phyloP scores from a whole-genome alignment of 805 yeast species.

The Nakazawaea molendinolei region DNA sequence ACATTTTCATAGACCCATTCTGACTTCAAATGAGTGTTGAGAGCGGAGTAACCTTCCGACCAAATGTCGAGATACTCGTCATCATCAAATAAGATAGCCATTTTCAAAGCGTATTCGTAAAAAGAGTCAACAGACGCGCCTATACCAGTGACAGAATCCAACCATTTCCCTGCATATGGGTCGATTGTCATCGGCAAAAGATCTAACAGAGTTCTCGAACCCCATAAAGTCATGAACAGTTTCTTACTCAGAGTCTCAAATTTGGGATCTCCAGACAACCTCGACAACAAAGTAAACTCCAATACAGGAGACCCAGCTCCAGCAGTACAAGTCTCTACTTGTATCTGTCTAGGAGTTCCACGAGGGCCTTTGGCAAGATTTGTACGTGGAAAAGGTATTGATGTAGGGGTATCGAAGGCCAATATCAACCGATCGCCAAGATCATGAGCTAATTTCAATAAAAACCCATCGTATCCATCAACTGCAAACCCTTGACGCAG shows the following conservation, averaged over 20 bases:
- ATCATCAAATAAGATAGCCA: conserved; percentile 66
- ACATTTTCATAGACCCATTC: conserved; percentile 54
- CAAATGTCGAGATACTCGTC: conserved; percentile 46
- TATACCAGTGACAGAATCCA: conserved; percentile 60
- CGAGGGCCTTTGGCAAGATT: conserved; percentile 52
- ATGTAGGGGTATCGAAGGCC: conserved; percentile 58
- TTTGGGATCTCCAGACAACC: conserved; percentile 64
- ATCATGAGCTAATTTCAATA: conserved; percentile 67
- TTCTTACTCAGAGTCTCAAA: conserved; percentile 57
- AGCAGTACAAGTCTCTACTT: conserved; percentile 73
- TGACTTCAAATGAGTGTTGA: conserved; percentile 43
- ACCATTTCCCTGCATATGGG: conserved; percentile 48
- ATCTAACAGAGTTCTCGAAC: conserved; percentile 49
- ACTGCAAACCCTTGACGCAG: conserved; percentile 34
- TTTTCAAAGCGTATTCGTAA: conserved; percentile 81
- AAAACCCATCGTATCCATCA: conserved; percentile 57
- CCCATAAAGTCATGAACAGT: conserved; percentile 71
- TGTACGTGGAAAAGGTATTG: conserved; percentile 75
- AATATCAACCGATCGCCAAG: conserved; percentile 65
- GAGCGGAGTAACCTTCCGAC: conserved; percentile 51
- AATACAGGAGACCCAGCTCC: conserved; percentile 82
- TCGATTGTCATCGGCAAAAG: conserved; percentile 75
- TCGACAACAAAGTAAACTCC: conserved; percentile 72
- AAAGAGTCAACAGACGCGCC: conserved; percentile 93
- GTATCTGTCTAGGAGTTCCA: conserved; percentile 34